Evolutionary conservation across 805 yeast genomes (phyloP).

Genomic region (Candida easanensis): DNA sequence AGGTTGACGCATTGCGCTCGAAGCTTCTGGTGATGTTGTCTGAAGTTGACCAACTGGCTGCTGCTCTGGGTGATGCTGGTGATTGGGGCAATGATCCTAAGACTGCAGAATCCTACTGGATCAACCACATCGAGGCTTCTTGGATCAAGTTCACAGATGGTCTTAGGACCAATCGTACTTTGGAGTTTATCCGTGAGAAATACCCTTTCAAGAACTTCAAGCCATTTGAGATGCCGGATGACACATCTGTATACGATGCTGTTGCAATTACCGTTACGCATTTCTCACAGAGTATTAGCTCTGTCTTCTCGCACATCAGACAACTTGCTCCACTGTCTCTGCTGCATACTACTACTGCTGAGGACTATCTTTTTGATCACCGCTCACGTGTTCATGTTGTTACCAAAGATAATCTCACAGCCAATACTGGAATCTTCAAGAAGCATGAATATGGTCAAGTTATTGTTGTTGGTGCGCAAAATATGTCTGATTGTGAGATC

Average conservation of each 20-base stretch:
- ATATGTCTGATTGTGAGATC: slow-evolving; percentile 31
- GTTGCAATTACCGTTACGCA: slow-evolving; percentile 3
- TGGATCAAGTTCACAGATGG: slow-evolving; percentile 13
- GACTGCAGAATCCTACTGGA: slow-evolving; percentile 34
- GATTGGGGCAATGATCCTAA: slow-evolving; percentile 37
- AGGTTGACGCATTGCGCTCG: background rate
- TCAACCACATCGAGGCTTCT: slow-evolving; percentile 20
- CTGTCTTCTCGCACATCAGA: slow-evolving; percentile 25
- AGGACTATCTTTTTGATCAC: slow-evolving; percentile 26
- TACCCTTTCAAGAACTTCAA: slow-evolving; percentile 20
- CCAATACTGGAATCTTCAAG: slow-evolving; percentile 2
- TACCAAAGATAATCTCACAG: slow-evolving; percentile 23
- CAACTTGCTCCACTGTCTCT: slow-evolving; percentile 29
- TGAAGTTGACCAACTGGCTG: slow-evolving; percentile 31
- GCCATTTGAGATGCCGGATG: background rate
- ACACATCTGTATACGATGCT: background rate
- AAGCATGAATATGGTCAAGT: slow-evolving; percentile 27
- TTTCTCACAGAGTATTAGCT: slow-evolving; percentile 17
- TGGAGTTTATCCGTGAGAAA: background rate
- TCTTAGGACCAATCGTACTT: background rate
- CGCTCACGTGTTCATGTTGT: too few species aligned
- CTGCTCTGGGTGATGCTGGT: slow-evolving; percentile 30
- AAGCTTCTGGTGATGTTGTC: slow-evolving; percentile 17
- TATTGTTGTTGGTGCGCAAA: slow-evolving; percentile 33
- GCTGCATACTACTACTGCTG: slow-evolving; percentile 14